A percentile compares a stretch with the other conserved stretches of the same genome.
Conservation (phyloP, 192 early-diverging fungal genomes). For the Backusella parvicylindrica region DNA sequence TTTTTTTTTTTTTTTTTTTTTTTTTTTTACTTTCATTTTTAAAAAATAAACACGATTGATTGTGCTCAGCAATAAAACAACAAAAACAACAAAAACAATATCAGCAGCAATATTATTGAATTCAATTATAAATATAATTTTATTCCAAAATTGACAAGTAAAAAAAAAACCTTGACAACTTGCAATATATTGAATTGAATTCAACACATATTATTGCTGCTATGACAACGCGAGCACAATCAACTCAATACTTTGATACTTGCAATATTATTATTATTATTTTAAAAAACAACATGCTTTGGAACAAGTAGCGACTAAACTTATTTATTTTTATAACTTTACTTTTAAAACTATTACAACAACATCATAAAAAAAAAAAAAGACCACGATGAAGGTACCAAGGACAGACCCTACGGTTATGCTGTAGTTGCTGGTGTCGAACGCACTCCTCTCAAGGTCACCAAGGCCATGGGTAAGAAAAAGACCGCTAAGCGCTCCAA, state of each 20-base stretch:
- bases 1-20: no score
- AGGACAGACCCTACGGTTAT: conserved; percentile 94
- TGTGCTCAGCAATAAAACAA: background rate
- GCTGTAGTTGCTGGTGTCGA: conserved; percentile 98
- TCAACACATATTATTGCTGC: background rate
- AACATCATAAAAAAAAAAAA: background rate
- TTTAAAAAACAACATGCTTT: background rate
- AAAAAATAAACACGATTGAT: background rate
- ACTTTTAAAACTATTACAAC: conserved; percentile 18
- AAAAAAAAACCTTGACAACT: background rate
- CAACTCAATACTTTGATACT: no score
- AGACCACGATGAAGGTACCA: conserved; percentile 93
- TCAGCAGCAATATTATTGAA: background rate
- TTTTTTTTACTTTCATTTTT: background rate
- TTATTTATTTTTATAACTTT: background rate
- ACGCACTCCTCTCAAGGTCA: conserved; percentile 96
- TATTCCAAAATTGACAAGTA: background rate
- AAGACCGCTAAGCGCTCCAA: conserved; percentile 93
- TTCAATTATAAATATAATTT: no score
- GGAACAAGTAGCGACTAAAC: background rate
- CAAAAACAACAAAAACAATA: no score
- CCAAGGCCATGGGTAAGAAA: conserved; percentile 92
- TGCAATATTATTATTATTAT: no score
- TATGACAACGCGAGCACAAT: background rate
- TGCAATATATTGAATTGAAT: background rate